Percentiles rank a stretch among this genome's conserved stretches.
These are phyloP conservation scores for Trichoderma oligosporum DNA, from an alignment of 2,329 filamentous ascomycete genomes.

Conservation along the genomic window DNA sequence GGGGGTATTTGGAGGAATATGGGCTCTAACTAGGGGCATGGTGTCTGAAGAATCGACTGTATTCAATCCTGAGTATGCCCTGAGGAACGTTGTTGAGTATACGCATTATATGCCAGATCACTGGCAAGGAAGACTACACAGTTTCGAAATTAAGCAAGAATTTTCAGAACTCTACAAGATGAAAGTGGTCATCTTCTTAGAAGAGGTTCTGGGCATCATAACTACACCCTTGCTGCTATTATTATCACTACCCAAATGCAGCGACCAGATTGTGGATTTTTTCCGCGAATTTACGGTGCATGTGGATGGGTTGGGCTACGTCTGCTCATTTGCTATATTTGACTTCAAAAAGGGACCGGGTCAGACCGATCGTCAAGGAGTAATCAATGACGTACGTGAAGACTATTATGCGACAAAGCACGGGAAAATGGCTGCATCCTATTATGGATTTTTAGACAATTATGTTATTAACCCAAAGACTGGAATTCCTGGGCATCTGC, in stretches of 20 bases:
- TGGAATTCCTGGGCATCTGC: constrained; percentile 58
- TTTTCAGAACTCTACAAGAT: constrained; percentile 89
- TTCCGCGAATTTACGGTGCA: constrained; percentile 97
- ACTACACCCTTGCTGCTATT: constrained; percentile 87
- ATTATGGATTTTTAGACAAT: constrained; percentile 91
- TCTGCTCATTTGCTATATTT: constrained; percentile 96
- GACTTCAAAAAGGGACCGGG: constrained; percentile 82
- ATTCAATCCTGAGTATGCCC: constrained; percentile 85
- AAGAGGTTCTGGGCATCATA: constrained; percentile 88
- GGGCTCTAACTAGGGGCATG: constrained; percentile 76
- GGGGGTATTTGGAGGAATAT: constrained; percentile 75
- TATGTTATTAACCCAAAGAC: constrained; percentile 74
- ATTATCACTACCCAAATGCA: constrained; percentile 80
- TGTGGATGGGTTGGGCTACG: constrained; percentile 90
- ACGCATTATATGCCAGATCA: constrained; percentile 88
- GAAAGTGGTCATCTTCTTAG: constrained; percentile 85
- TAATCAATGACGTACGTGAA: constrained; percentile 65
- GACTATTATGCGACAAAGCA: constrained; percentile 96
- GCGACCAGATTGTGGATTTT: constrained; percentile 92
- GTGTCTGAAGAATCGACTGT: constrained; percentile 85
- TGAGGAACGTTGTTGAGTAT: constrained; percentile 85
- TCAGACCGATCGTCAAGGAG: constrained; percentile 38
- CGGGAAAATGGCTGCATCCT: constrained; percentile 96
- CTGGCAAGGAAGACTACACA: constrained; percentile 88
- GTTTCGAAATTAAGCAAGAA: constrained; percentile 85